phyloP scores from a whole-genome alignment of 2,329 filamentous ascomycete species.

The Ophiocordyceps polyrhachis-furcata region DNA sequence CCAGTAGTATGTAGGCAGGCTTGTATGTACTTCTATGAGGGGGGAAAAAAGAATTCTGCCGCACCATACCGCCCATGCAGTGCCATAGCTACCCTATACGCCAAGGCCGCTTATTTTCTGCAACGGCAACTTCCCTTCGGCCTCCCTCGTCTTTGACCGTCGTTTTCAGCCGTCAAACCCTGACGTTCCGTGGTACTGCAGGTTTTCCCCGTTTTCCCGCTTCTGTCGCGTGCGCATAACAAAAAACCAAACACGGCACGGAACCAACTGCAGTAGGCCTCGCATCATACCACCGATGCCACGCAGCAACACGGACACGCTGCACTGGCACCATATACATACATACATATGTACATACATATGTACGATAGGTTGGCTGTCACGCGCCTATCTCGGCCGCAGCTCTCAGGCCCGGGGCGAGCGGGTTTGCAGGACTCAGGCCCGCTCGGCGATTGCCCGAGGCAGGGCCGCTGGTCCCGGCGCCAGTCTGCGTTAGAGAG shows the following conservation, averaged over 20 bases:
- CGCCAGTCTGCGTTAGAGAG: background rate
- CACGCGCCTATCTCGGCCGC: background rate
- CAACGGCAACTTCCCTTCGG: background rate
- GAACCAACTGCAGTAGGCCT: background rate
- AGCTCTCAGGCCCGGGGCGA: background rate
- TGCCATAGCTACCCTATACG: background rate
- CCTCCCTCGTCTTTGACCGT: background rate
- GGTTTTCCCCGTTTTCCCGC: background rate
- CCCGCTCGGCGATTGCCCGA: background rate
- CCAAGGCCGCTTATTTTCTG: background rate
- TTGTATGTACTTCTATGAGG: too few relatives aligned
- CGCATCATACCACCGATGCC: background rate
- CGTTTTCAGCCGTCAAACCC: background rate
- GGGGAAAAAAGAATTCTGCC: background rate
- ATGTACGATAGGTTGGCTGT: background rate
- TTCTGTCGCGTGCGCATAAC: background rate
- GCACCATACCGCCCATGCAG: background rate
- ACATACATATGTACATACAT: background rate
- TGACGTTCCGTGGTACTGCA: background rate
- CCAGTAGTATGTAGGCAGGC: too few relatives aligned
- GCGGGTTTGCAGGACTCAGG: background rate
- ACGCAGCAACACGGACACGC: background rate
- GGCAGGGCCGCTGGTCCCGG: background rate
- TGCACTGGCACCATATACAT: background rate
- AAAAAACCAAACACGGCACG: background rate